Base-by-base conservation (phyloP, 2,329 filamentous ascomycete species). In the Fusarium drepaniforme region DNA sequence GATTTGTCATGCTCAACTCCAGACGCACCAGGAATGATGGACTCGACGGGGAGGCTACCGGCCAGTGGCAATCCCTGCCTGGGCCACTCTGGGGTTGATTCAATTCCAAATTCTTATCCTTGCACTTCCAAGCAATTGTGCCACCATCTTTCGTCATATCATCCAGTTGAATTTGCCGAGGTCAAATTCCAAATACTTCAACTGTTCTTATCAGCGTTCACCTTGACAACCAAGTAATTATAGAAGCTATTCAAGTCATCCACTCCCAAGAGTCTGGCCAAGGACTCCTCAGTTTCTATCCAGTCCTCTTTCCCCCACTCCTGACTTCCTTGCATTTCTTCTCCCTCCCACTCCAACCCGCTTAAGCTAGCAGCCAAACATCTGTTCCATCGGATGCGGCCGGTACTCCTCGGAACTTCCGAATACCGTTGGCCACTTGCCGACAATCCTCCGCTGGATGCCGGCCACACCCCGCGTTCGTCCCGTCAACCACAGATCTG, bases 121-220 rank as follows among this genome's bases (percentile, higher is more conserved):
- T 53, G 40, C 46, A 40, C 8, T 21, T 11, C 51, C 18, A 56
- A 56, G 61, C 61, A 53, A 40, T 44, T 37, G 25, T 46, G 25
- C 38, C 15, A 15, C 8, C 12, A 35, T n/a, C 12, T 61, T 61
- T 72, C 60, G 57, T 75, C 72, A 74, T 69, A 66, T 74, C 72
- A 66, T 64, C 44, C 56, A 72, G 62, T 58, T 61, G 56, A 23
- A 38, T 42, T 60, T 60, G 57, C 49, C 11, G 33, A 44, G 38
- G 42, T 35, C 42, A 59, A 53, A 23, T 37, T 38, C 23, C 18
- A 23, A 42, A 11, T 37, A 16, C 13, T 58, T 38, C 25, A 58
- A 38, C 33, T 15, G 33, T 15, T 25, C 13, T 58, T 37, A 37
- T 58, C 56, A 25, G 18, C 18, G 21, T 59, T 30, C 23, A 35